Percentiles rank a stretch among this genome's conserved stretches.
phyloP scores from a whole-genome alignment of 257 asterid genomes.

The Galeopsis tetrahit region DNA sequence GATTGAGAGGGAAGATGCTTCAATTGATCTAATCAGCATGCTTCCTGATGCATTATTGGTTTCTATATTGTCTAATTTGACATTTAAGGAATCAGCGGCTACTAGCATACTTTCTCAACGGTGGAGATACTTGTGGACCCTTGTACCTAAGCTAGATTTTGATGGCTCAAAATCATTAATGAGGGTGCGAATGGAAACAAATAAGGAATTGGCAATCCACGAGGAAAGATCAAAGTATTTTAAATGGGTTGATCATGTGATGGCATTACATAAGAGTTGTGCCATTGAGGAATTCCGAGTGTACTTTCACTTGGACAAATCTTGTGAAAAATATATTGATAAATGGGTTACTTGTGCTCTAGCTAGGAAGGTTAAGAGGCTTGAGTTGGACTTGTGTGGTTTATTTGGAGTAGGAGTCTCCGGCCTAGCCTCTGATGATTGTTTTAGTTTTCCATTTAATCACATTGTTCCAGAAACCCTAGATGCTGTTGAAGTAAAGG shows the following conservation, averaged over 20 bases:
- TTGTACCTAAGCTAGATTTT: slow-evolving; percentile 1
- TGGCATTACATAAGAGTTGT: neutral
- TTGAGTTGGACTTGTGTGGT: neutral
- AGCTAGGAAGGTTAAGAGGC: slow-evolving; percentile 19
- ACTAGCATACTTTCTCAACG: slow-evolving; percentile 22
- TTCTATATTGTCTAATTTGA: neutral
- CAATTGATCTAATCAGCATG: slow-evolving; percentile 17
- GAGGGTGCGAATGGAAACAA: neutral
- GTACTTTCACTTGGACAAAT: neutral
- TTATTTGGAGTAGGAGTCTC: too few relatives aligned
- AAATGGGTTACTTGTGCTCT: slow-evolving; percentile 23
- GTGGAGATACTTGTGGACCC: slow-evolving; percentile 29
- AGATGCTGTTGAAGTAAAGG: too few relatives aligned
- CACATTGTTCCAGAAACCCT: too few relatives aligned
- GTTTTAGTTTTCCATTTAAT: neutral
- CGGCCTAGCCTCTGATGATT: neutral
- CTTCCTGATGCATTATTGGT: slow-evolving; percentile 12
- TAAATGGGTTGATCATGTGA: neutral
- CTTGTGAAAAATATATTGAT: neutral
- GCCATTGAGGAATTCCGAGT: slow-evolving; percentile 1
- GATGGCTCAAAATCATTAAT: neutral
- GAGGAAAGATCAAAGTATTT: neutral
- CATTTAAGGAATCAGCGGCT: neutral
- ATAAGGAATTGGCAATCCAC: neutral
- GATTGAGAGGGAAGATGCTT: slow-evolving; percentile 2